These are phyloP conservation scores for Haplosporangium sp. DNA, from an alignment of 371 early-diverging fungal genomes.

Conservation along the genomic window DNA sequence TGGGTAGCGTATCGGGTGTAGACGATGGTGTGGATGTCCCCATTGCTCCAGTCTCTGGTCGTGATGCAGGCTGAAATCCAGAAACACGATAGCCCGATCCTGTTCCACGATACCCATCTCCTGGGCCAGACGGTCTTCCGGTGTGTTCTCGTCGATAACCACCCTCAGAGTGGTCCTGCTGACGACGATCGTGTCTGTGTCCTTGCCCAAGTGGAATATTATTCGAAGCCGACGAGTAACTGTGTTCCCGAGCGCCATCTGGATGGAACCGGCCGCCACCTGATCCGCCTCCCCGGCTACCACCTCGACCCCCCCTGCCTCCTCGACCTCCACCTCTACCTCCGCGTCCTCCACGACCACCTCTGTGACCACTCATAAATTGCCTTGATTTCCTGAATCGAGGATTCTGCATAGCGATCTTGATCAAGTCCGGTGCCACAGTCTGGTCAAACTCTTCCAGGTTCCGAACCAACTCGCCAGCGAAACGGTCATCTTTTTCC, in stretches of 20 bases:
- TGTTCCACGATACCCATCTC: conserved; percentile 8
- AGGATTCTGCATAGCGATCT: conserved; percentile 79
- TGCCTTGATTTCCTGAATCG: conserved; percentile 69
- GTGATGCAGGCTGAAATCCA: conserved; percentile 45
- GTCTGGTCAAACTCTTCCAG: conserved; percentile 74
- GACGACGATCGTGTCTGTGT: conserved; percentile 13
- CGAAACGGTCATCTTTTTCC: conserved; percentile 80
- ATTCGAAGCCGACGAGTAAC: conserved; percentile 30
- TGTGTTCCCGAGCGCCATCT: conserved; percentile 12
- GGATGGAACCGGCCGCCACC: conserved; percentile 25
- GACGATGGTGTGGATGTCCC: conserved; percentile 26
- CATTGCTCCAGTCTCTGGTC: conserved; percentile 40
- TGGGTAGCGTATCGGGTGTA: conserved; percentile 27
- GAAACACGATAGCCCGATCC: conserved; percentile 45
- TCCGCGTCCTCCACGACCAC: conserved; percentile 60
- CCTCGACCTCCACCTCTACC: conserved; percentile 62
- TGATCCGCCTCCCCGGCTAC: conserved; percentile 31
- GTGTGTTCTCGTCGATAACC: conserved; percentile 1
- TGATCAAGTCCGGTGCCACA: conserved; percentile 73
- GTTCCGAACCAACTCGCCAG: conserved; percentile 80
- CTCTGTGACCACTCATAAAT: conserved; percentile 56
- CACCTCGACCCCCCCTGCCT: conserved; percentile 56
- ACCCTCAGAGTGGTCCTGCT: conserved; percentile 7
- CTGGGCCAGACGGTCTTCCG: conserved; percentile 10
- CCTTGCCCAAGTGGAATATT: conserved; percentile 38